Base-by-base conservation (phyloP, 169 alveolate species). In the Eimeria brunetti region DNA sequence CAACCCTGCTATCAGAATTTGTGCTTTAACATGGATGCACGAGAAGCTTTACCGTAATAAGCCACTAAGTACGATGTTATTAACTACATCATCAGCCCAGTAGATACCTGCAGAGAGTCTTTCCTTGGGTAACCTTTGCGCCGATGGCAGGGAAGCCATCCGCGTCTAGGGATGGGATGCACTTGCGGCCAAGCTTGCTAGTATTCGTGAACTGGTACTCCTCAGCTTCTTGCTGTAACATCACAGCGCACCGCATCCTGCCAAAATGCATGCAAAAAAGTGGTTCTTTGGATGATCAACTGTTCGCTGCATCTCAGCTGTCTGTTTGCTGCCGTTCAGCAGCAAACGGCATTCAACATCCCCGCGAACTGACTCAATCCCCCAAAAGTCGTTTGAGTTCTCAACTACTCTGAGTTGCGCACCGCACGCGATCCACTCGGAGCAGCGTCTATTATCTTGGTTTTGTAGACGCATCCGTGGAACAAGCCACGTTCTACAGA, bases 401-500 rank as follows among this genome's bases (percentile, higher is more conserved):
- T 5, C 36, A 14, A 73, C 36, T 73, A 16, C 33, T 9, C n/a
- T 36, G 67, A 41, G 56, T 6, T 1, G 27, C 90, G 36, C 88
- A 90, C 95, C 60, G 90, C 84, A 12, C 95, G 95, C 7, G 95
- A 62, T n/a, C 81, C 71, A 41, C 89, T 75, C 30, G 96, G 96
- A 24, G 92, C 94, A 1, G 96, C 95, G 30, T 94, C 98, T 27
- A 98, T 96, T 67, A 98, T 94, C 95, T 98, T 98, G 49, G 99
- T 98, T 98, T 99, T 99, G 97, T 99, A 99, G 62, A 99, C 99
- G 91, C 98, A 97, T 22, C 99, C 99, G 97, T 98, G 99, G 53
- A 99, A 99, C 94, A 99, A 98, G 33, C 99, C 99, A 95, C 99
- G 98, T 91, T 99, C 99, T 95, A 99, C 98, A 60, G 99, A 98